Evolutionary conservation across 148 eudicot species (phyloP), one percentile per base, ranked within the genome.

Genomic region (Camellia japonica): DNA sequence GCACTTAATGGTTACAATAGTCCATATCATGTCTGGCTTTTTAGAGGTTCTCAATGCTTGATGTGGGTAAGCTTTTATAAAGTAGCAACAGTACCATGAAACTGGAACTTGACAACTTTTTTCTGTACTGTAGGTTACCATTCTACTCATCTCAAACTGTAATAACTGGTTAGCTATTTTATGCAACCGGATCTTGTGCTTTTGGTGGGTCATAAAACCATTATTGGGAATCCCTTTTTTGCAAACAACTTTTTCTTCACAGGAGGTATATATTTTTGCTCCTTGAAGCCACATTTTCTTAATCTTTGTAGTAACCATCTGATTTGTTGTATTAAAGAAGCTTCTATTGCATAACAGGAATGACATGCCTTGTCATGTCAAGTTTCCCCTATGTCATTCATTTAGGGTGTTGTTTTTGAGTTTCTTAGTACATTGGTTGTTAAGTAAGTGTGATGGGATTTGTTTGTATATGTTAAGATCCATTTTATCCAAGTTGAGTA

Each of bases 131-230:
- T 75, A 92, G 97, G 85, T 75, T 73, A 68, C 74, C 30, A 56
- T 92, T 70, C 77, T 90, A 68, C 84, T 89, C 60, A 74, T 90
- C 42, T 84, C 83, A 56, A 77, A 72, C 59, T 80, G 82, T 72
- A 85, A 76, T 42, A 77, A 58, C 72, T 87, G 92, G 93, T 79
- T 84, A 80, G 64, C 74, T 76, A 74, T 86, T 23, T 86, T 85
- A 43, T 85, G 87, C 82, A 81, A 82, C 80, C 75, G 83, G 55
- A 10, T 86, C 59, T 30, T 88, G 20, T 93, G 93, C 76, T 78
- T 86, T 63, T 91, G 94, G 97, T 91, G 92, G 97, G 85, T 93
- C 62, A 41, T 86, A 19, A 89, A 86, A 81, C 82, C 90, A 59
- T 72, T 89, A 19, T 69, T 88, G 18, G 78, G 75, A 74, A 68